Evolutionary conservation across 2,329 filamentous ascomycete genomes (phyloP), one percentile per base, ranked within the genome.

Genomic region (Botrytis sinoallii): DNA sequence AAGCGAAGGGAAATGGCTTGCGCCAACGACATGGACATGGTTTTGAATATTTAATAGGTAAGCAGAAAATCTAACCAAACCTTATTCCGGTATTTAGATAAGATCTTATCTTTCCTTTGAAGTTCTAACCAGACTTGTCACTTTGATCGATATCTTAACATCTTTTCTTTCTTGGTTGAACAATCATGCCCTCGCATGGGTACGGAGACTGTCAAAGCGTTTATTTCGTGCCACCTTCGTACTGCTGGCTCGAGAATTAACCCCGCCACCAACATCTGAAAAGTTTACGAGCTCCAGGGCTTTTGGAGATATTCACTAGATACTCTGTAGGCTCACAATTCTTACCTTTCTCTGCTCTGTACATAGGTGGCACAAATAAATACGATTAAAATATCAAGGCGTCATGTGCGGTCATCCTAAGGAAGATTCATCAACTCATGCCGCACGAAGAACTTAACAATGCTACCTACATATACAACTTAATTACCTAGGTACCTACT

Each of bases 71-170:
- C 61, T 18, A 29, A 35, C 10, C 42, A 40, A 67, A 40, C 25
- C 32, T 67, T 55, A 40, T 40, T 55, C 25, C 52, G 12, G 10
- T 9, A 40, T 55, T 22, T 3, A 67, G 65, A 67, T 67, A 67
- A 67, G 65, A 68, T 68, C 46, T 68, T 68, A 68, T 68, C 65
- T 65, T 22, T 46, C 25, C 44, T n/a, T 16, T 42, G 0, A 42
- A 29, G 29, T 29, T 29, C 10, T 68, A 52, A 32, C 42, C 32
- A n/a, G 42, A 46, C 42, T 32, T 16, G 20, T 61, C 38, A 42
- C 16, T 63, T 8, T 25, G n/a, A 29, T 55, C n/a, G 25, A 55
- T 55, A 55, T 55, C 25, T 29, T 18, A 55, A 29, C 2, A 29
- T 55, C n/a, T 55, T 55, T 55, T 55, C 29, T 35, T 35, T 48